Base-by-base conservation (phyloP, 805 yeast species). In the Yamadazyma tumulicola region DNA sequence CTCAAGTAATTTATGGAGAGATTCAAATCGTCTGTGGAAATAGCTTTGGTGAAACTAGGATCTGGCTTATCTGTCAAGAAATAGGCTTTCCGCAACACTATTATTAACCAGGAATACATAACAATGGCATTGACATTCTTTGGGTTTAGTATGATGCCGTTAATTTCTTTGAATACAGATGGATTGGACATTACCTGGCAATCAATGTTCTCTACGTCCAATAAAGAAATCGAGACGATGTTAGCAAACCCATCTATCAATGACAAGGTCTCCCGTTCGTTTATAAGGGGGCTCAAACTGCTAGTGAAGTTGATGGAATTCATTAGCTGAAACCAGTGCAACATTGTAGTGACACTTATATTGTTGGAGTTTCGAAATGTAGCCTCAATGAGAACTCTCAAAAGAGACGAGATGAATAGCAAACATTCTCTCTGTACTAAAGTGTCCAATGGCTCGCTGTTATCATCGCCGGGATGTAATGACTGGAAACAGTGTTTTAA, bases 71-170 rank as follows among this genome's bases (percentile, higher is more conserved):
- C 72, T 28, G 67, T 67, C n/a, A 73, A 47, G 3, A 72, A 48
- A 14, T 68, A 59, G 6, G 65, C 63, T 40, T 79, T 77, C 15
- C 80, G 60, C 44, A 75, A 75, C 8, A 79, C 51, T 8, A 79
- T 54, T 10, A 81, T 72, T 19, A 85, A 73, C 91, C 91, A 84
- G 15, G 77, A 71, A 49, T 81, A 82, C 28, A 76, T 52, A 1
- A 79, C 59, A 8, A 81, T 52, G 2, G 84, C 59, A 41, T 74
- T 74, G 2, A 57, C 38, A 9, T 53, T 56, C 13, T 61, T 54
- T 1, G 69, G 48, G 7, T 57, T 49, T 4, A 59, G 35, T 12
- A 79, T 51, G 4, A 59, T 46, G 1, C 57, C 51, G 35, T 76
- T 69, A 17, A 78, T 58, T n/a, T 50, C 32, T 19, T 54, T 49